These are phyloP conservation scores for Lycium barbarum DNA, from an alignment of 257 asterid genomes.

Conservation along the genomic window DNA sequence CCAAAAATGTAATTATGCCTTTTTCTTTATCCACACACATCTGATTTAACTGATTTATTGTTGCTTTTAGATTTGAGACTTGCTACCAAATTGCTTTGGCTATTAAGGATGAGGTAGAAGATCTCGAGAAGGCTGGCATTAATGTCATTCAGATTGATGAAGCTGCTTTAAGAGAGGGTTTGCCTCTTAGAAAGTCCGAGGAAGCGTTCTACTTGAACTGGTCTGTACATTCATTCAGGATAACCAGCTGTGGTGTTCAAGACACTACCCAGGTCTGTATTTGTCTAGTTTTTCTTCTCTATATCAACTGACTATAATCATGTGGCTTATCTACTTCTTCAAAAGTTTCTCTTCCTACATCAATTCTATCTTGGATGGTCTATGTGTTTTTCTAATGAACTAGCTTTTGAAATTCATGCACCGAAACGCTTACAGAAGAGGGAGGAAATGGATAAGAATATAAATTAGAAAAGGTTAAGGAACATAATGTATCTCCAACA, in stretches of 20 bases:
- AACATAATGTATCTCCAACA: background rate
- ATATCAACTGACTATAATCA: background rate
- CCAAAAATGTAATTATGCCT: no score
- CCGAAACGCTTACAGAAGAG: background rate
- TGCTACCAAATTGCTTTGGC: constrained; percentile 96
- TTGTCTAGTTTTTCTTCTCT: background rate
- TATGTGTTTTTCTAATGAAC: background rate
- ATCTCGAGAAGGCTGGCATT: constrained; percentile 94
- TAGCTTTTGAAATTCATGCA: background rate
- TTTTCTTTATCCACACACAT: background rate
- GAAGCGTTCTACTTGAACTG: constrained; percentile 92
- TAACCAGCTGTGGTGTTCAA: constrained; percentile 79
- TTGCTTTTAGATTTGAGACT: constrained; percentile 69
- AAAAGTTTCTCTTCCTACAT: background rate
- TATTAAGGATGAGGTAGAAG: constrained; percentile 95
- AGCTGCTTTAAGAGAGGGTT: constrained; percentile 94
- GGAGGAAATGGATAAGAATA: background rate
- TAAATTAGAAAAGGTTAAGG: background rate
- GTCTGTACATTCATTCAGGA: constrained; percentile 98
- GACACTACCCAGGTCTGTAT: constrained; percentile 86
- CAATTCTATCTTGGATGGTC: background rate
- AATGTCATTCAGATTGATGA: constrained; percentile 92
- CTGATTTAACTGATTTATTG: background rate
- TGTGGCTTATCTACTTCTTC: background rate
- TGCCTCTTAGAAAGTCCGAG: constrained; percentile 91